Evolutionary conservation across 805 yeast species (phyloP).

Genomic region (Komagataella ulmi): DNA sequence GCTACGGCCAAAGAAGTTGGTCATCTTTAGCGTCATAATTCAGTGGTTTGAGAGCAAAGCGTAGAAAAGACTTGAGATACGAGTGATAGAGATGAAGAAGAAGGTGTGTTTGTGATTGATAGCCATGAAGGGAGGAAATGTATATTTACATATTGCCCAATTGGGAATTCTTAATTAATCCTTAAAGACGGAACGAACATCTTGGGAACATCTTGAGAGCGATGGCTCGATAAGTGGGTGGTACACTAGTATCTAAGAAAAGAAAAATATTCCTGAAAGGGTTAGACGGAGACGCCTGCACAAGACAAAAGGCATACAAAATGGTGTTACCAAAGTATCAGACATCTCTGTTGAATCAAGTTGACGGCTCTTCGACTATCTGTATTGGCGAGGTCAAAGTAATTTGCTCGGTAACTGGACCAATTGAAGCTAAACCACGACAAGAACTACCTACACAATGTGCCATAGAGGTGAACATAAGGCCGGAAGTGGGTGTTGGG

Average conservation of each 20-base stretch:
- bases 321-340: not conserved
- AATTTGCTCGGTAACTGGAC: conserved; percentile 77
- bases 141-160: not conserved
- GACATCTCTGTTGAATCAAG: conserved; percentile 29
- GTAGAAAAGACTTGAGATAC: not conserved
- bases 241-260: not conserved
- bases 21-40: not conserved
- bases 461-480: conserved; percentile 62
- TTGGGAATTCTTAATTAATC: not conserved
- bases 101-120: not conserved
- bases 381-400: conserved; percentile 39
- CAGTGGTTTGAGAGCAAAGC: not conserved
- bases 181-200: not conserved
- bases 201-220: not conserved
- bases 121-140: not conserved
- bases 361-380: conserved; percentile 71
- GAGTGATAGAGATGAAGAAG: not conserved
- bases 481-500: conserved; percentile 70
- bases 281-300: not conserved
- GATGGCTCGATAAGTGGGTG: not conserved
- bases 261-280: not conserved
- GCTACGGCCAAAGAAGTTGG: not conserved
- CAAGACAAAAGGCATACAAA: not conserved
- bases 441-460: conserved; percentile 77
- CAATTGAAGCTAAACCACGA: conserved; percentile 69